Base-by-base conservation (phyloP, 495 filamentous ascomycete genomes). In the Lasiosphaeria miniovina region DNA sequence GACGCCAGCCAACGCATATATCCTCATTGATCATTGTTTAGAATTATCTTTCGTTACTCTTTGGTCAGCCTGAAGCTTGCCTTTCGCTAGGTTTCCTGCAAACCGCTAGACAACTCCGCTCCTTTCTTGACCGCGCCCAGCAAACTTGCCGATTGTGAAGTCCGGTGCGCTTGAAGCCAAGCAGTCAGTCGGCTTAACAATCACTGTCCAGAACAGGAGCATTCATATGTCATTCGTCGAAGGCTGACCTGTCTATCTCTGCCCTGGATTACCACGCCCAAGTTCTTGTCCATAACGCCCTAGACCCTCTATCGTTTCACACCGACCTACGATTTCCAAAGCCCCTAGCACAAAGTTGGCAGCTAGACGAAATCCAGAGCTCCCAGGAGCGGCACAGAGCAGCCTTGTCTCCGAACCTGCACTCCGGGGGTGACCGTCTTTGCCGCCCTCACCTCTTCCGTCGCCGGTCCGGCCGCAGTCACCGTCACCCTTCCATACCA, bases 11-110 rank as follows among this genome's bases (percentile, higher is more conserved):
- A 52, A 17, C 38, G 7, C 17, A 35, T 46, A 9, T 31, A 46
- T 35, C 15, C 46, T 57, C 52, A 56, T 34, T 24, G 34, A 57
- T 15, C 35, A 61, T 58, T 43, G 34, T 61, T 63, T 61, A 34
- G 36, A 35, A 40, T 58, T 46, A 49, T 55, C 7, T 11, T 58
- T 36, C 15, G 15, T 54, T 10, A 31, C 15, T 36, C 9, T 12
- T 46, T 49, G 12, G n/a, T 9, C 1, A 49, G 53, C 15, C 15
- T 11, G 36, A 9, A 17, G n/a, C 8, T 15, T 14, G n/a, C 11
- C 12, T 53, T 24, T 36, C 14, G 36, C 50, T 31, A 33, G 11
- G 43, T 36, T 36, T n/a, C 34, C 53, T 55, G 53, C 34, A 17
- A 52, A 52, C 34, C 24, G 14, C 24, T 11, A 9, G 50, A 34